phyloP scores from a whole-genome alignment of 129 eudicot species.

The Centrapalus pauciflorus region DNA sequence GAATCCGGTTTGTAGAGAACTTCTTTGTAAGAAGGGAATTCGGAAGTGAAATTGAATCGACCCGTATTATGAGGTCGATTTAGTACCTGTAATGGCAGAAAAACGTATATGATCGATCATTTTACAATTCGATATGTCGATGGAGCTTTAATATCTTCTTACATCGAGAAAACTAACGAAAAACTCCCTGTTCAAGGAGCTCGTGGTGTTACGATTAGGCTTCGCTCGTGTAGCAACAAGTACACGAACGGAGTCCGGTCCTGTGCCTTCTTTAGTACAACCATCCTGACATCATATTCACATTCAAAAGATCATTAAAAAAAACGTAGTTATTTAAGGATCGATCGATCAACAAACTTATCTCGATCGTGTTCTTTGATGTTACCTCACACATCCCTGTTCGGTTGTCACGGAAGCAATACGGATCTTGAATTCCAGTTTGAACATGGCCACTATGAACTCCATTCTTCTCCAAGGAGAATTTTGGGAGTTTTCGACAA shows the following conservation, averaged over 20 bases:
- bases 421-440: constrained; percentile 62
- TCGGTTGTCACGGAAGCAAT: constrained; percentile 52
- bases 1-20: constrained; percentile 55
- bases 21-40: constrained; percentile 59
- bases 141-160: constrained; percentile 28
- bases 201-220: constrained; percentile 42
- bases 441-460: constrained; percentile 97
- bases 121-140: not conserved
- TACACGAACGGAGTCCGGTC: constrained; percentile 48
- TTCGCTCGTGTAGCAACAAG: constrained; percentile 78
- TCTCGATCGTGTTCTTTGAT: no score
- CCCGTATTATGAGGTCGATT: constrained; percentile 50
- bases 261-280: constrained; percentile 53
- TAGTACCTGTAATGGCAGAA: constrained; percentile 41
- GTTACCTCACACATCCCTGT: constrained; percentile 76
- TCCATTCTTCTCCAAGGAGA: constrained; percentile 50
- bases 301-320: not conserved
- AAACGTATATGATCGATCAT: constrained; percentile 3
- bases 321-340: no score
- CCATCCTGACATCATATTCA: constrained; percentile 61
- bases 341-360: no score
- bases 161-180: constrained; percentile 60
- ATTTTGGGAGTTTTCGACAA: constrained; percentile 38
- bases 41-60: constrained; percentile 63
- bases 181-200: constrained; percentile 52